Conservation (phyloP, 176 grass and related monocot species). For the sorghum (Sorghum bicolor) region DNA sequence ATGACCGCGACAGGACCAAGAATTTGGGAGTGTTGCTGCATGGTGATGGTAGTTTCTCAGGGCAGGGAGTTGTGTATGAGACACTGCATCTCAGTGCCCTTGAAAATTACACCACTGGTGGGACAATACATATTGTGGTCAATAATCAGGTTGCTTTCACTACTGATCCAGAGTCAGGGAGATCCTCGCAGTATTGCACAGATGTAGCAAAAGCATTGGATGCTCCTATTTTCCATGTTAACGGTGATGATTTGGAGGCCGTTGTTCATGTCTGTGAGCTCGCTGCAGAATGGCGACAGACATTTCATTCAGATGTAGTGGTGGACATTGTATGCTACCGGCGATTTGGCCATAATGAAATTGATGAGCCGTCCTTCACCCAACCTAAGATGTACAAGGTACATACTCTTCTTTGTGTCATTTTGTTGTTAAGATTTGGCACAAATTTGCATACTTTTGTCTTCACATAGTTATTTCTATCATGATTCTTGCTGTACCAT, state of each 20-base stretch:
- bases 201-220: conserved; percentile 78
- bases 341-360: conserved; percentile 96
- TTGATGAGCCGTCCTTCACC: conserved; percentile 93
- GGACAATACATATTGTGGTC: conserved; percentile 80
- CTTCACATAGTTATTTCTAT: not conserved
- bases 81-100: conserved; percentile 96
- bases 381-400: conserved; percentile 99
- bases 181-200: conserved; percentile 77
- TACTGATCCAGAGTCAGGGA: conserved; percentile 65
- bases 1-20: conserved; percentile 91
- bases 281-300: conserved; percentile 91
- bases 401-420: not conserved
- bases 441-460: not conserved
- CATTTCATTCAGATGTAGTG: conserved; percentile 91
- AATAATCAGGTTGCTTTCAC: conserved; percentile 84
- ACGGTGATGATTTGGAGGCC: conserved; percentile 95
- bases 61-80: conserved; percentile 96
- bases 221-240: conserved; percentile 93
- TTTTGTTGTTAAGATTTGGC: not conserved
- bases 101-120: conserved; percentile 90
- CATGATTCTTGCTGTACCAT: conserved; percentile 1
- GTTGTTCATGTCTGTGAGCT: conserved; percentile 89
- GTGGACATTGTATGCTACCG: conserved; percentile 93
- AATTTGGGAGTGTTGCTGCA: conserved; percentile 81
- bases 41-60: conserved; percentile 97